Base-by-base conservation (phyloP, 164 flowering plant species). In the Vitis amurensis region DNA sequence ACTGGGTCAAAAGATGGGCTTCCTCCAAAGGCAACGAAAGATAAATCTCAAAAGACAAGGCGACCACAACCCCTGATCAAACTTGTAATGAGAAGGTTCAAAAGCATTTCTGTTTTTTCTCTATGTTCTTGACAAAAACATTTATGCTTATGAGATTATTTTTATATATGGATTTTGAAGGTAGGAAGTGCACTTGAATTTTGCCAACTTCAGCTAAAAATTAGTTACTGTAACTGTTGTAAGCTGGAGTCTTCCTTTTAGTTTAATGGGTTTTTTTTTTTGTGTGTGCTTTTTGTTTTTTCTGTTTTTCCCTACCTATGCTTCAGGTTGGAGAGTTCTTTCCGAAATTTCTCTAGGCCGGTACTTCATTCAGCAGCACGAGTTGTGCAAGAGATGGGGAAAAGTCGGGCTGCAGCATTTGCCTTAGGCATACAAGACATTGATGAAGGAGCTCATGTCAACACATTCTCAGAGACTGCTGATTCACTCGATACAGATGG, bases 361-460 rank as follows among this genome's bases (percentile, higher is more conserved):
- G 93, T 92, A 17, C 97, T 96, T 72, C 99, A 96, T 90, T 92
- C 99, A 65, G 99, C 98, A 8, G 90, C 97, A 67, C 89, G 99
- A 81, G 98, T 96, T 78, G 99, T 96, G 68, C 98, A 88, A 76
- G 99, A 96, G 84, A 96, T 96, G 97, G 99, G 99, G 55, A 96
- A 87, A 88, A 96, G 99, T 79, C 85, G 99, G 57, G 99, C 97
- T 76, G 99, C 99, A 30, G 98, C 98, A 53, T 91, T 90, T 85
- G 77, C 97, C 50, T 64, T 96, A 76, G 99, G 99, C 49, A 72
- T 92, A 63, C 94, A 84, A 74, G 97, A 95, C 70, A 83, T 93
- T 76, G 99, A 96, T 79, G 99, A 96, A 86, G 88, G 94, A 76
- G 89, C 78, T 59, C 71, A 84, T 74, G 80, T 93, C 16, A 86